Conservation (phyloP, 805 yeast species). For the Yamadazyma phyllophila region DNA sequence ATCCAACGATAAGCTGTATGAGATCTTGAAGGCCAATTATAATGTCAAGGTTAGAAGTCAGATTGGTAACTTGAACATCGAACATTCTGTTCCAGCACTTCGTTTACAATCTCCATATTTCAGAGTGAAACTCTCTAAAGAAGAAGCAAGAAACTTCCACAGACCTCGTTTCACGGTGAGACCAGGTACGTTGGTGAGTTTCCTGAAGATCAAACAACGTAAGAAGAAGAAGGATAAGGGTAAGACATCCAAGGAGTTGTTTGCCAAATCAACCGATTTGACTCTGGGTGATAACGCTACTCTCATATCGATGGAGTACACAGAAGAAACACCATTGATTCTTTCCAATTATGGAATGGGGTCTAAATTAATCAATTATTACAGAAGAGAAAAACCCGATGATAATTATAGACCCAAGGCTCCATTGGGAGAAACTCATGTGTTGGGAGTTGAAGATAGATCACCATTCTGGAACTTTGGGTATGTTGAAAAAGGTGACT, state of each 20-base stretch:
- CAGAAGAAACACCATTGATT: conserved; percentile 83
- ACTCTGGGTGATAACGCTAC: conserved; percentile 82
- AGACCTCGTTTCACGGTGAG: conserved; percentile 72
- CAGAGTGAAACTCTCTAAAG: conserved; percentile 68
- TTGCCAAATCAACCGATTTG: conserved; percentile 68
- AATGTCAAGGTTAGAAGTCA: conserved; percentile 91
- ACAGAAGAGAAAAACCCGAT: conserved; percentile 76
- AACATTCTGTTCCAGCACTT: conserved; percentile 85
- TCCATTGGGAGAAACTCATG: conserved; percentile 91
- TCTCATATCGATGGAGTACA: conserved; percentile 77
- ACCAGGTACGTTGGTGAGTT: conserved; percentile 74
- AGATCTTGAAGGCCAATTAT: conserved; percentile 76
- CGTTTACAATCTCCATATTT: conserved; percentile 89
- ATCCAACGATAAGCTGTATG: conserved; percentile 87
- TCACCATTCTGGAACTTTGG: conserved; percentile 99
- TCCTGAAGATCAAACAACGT: conserved; percentile 70
- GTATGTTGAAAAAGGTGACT: conserved; percentile 88
- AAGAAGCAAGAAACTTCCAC: conserved; percentile 75
- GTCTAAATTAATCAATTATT: conserved; percentile 86
- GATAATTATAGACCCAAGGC: conserved; percentile 86
- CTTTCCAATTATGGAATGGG: conserved; percentile 95
- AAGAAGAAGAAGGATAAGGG: conserved; percentile 90
- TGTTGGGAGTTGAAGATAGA: conserved; percentile 91
- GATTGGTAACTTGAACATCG: conserved; percentile 84
- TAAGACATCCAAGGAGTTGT: conserved; percentile 71